Evolutionary conservation across 352 stramenopile genomes (phyloP).

Genomic region (Globisporangium acanthophoron): DNA sequence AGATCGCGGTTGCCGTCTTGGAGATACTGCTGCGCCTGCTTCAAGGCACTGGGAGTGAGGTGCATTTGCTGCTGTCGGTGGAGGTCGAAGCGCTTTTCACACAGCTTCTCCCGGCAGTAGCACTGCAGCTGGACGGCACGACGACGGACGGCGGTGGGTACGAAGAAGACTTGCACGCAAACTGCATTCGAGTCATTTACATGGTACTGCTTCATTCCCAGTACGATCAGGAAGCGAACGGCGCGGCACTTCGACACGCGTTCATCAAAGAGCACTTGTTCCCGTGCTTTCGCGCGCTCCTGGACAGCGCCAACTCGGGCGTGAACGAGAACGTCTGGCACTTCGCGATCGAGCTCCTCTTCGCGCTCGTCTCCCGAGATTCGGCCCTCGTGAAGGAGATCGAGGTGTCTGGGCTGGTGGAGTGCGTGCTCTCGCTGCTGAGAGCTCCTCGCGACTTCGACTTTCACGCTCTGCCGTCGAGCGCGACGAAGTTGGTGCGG

Average conservation of each 20-base stretch:
- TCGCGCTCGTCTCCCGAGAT: conserved; percentile 33
- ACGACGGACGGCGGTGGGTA: conserved; percentile 1
- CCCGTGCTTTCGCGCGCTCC: conserved; percentile 26
- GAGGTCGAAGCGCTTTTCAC: conserved; percentile 41
- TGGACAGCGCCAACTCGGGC: conserved; percentile 3
- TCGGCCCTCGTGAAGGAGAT: conserved; percentile 19
- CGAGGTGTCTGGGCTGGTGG: conserved; percentile 17
- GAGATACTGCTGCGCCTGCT: conserved; percentile 46
- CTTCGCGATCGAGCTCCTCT: conserved; percentile 42
- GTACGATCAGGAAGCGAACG: conserved; percentile 13
- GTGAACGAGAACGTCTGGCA: conserved; percentile 44
- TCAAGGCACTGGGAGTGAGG: conserved; percentile 29
- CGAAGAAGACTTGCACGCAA: conserved; percentile 25
- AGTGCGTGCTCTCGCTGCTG: conserved; percentile 26
- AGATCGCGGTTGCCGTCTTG: conserved; percentile 30
- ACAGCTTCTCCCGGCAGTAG: conserved; percentile 45
- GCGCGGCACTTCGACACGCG: conserved; percentile 16
- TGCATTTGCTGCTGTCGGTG: conserved; percentile 29
- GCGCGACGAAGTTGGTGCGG: conserved; percentile 29
- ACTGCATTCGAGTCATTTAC: conserved; percentile 50
- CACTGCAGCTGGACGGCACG: conserved; percentile 18
- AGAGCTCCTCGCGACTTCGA: conserved; percentile 16
- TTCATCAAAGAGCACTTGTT: conserved; percentile 50
- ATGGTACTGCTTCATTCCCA: conserved; percentile 46
- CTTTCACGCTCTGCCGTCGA: conserved; percentile 25